Percentiles rank a stretch among this genome's conserved stretches.
Evolutionary conservation across 1,284 basidiomycete species (phyloP).

Genomic region (Tilletiopsis washingtonensis): DNA sequence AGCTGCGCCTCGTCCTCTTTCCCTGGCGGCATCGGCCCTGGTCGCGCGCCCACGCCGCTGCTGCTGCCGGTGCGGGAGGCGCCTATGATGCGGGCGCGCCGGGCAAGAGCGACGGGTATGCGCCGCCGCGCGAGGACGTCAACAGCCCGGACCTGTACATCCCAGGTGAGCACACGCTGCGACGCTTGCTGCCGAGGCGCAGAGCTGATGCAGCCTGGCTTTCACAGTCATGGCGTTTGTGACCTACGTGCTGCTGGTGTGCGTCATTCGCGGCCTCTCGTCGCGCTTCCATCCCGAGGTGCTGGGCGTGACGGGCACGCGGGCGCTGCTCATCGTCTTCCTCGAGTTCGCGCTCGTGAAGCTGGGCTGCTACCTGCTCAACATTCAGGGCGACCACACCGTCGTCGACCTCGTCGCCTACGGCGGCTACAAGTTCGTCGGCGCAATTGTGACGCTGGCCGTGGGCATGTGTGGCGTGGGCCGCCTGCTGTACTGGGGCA

Average conservation of each 20-base stretch:
- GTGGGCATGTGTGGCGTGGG: constrained; percentile 43
- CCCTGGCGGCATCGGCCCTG: constrained; percentile 72
- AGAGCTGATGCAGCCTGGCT: not conserved
- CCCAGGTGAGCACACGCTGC: constrained; percentile 60
- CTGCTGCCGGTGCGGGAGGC: not conserved
- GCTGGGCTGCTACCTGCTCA: constrained; percentile 80
- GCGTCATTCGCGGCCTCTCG: constrained; percentile 70
- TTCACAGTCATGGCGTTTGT: constrained; percentile 81
- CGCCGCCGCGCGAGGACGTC: constrained; percentile 83
- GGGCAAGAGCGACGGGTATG: constrained; percentile 52
- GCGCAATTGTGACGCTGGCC: constrained; percentile 36
- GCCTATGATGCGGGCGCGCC: not conserved
- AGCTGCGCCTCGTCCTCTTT: constrained; percentile 82
- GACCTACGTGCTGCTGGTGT: constrained; percentile 83
- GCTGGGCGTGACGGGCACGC: constrained; percentile 75
- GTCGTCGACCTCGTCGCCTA: constrained; percentile 58
- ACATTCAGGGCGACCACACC: constrained; percentile 67
- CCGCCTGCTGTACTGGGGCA: constrained; percentile 59
- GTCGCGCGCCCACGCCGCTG: constrained; percentile 28
- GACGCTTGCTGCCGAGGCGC: not conserved
- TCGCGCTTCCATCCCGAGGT: constrained; percentile 81
- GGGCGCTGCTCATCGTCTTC: constrained; percentile 53
- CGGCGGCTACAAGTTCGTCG: constrained; percentile 92
- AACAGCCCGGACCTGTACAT: constrained; percentile 97
- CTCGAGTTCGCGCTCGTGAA: constrained; percentile 78